phyloP scores from a whole-genome alignment of 495 filamentous ascomycete genomes.

The Aspergillus panamensis region DNA sequence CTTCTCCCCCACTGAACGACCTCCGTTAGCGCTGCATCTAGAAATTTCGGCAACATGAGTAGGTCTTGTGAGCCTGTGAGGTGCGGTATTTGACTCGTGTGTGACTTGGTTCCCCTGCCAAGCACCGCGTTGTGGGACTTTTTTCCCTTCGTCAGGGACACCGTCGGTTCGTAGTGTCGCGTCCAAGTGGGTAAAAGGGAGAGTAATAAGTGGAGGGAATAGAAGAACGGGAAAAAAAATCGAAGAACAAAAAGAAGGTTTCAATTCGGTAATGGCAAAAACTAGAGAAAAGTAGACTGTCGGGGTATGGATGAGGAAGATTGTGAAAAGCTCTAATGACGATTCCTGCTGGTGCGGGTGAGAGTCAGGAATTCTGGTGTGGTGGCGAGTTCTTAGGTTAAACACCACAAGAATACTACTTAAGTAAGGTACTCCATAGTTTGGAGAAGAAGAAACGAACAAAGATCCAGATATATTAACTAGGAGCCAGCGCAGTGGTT shows the following conservation, averaged over 20 bases:
- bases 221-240: not conserved
- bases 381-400: not conserved
- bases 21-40: slow-evolving; percentile 24
- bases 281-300: not conserved
- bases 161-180: slow-evolving; percentile 16
- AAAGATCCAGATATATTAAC: not conserved
- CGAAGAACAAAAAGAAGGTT: not conserved
- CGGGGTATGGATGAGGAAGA: not conserved
- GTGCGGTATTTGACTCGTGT: slow-evolving; percentile 10
- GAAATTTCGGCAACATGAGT: slow-evolving; percentile 24
- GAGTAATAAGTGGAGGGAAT: not conserved
- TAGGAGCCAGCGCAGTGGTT: not conserved
- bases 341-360: not conserved
- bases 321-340: not conserved
- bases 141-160: slow-evolving; percentile 17
- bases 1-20: slow-evolving; percentile 15
- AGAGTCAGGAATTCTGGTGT: not conserved
- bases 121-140: slow-evolving; percentile 26
- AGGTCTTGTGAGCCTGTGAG: not conserved
- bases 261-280: not conserved
- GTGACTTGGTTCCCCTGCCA: slow-evolving; percentile 22
- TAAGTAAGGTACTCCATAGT: too few species aligned
- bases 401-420: not conserved
- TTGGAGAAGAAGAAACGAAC: not conserved
- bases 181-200: slow-evolving; percentile 11